phyloP scores from a whole-genome alignment of 306 rosid species.

The Ormosia emarginata region DNA sequence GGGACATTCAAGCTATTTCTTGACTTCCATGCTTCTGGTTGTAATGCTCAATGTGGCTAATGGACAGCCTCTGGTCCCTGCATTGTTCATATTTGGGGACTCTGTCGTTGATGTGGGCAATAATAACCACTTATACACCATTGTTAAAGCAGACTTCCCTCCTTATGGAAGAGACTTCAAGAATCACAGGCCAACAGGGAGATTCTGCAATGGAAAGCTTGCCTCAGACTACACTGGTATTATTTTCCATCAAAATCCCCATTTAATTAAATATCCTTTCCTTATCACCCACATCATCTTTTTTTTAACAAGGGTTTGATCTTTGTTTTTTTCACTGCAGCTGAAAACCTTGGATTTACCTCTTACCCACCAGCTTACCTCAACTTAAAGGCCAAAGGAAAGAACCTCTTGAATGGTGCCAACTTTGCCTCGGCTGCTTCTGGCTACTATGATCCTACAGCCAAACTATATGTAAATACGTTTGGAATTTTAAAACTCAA shows the following conservation, averaged over 20 bases:
- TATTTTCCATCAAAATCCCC: background rate
- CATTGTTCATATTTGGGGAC: conserved; percentile 79
- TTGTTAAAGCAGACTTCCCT: conserved; percentile 61
- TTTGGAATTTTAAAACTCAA: background rate
- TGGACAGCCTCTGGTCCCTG: conserved; percentile 73
- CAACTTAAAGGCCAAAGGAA: conserved; percentile 34
- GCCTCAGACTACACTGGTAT: conserved; percentile 72
- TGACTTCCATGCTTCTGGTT: conserved; percentile 30
- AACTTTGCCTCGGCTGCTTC: conserved; percentile 81
- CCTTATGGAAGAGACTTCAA: conserved; percentile 85
- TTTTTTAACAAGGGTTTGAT: conserved; percentile 4
- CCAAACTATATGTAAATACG: conserved; percentile 59
- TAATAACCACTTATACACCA: conserved; percentile 49
- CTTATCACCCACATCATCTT: background rate
- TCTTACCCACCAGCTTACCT: conserved; percentile 48
- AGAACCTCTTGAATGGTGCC: conserved; percentile 36
- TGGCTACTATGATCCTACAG: conserved; percentile 59
- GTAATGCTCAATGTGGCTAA: conserved; percentile 29
- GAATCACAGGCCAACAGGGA: conserved; percentile 53
- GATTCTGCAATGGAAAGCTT: conserved; percentile 83
- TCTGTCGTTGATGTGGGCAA: conserved; percentile 77
- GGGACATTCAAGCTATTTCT: conserved; percentile 31
- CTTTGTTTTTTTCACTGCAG: conserved; percentile 24
- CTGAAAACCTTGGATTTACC: conserved; percentile 51
- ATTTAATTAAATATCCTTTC: background rate